Conservation (phyloP, 2,329 filamentous ascomycete species). For the Cladosporium sphaerospermum region DNA sequence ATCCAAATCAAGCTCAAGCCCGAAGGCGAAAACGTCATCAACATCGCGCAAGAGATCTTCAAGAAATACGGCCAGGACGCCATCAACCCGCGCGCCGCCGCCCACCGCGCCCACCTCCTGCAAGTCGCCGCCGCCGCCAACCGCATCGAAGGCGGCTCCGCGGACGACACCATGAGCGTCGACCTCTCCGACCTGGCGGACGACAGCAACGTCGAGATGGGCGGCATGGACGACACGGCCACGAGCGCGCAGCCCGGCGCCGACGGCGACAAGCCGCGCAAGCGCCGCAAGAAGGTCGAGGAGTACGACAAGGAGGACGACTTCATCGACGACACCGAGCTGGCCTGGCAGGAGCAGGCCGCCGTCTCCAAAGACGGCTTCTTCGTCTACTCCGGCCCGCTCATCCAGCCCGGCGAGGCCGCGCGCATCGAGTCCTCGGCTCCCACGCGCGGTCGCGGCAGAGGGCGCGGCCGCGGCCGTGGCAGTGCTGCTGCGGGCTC, state of each 20-base stretch:
- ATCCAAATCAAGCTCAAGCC: conserved; percentile 76
- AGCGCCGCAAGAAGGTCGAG: conserved; percentile 65
- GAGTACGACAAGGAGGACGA: conserved; percentile 63
- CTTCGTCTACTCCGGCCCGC: conserved; percentile 92
- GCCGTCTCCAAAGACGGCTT: conserved; percentile 93
- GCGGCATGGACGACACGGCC: conserved; percentile 52
- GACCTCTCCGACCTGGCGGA: conserved; percentile 63
- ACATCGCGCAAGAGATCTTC: conserved; percentile 89
- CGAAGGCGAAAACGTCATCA: conserved; percentile 83
- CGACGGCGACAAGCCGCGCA: conserved; percentile 69
- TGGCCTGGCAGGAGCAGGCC: conserved; percentile 92
- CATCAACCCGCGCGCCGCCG: conserved; percentile 82
- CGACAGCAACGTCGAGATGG: conserved; percentile 85
- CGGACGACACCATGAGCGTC: conserved; percentile 71
- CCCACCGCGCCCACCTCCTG: conserved; percentile 78
- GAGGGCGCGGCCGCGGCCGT: conserved; percentile 53
- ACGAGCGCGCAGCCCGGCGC: conserved; percentile 46
- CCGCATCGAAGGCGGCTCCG: conserved; percentile 67
- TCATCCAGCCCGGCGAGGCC: conserved; percentile 78
- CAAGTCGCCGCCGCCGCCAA: conserved; percentile 85
- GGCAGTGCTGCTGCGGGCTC: conserved; percentile 34
- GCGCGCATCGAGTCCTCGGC: conserved; percentile 26
- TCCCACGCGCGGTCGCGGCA: conserved; percentile 29
- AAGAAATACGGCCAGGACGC: conserved; percentile 93
- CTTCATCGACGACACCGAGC: conserved; percentile 82